These are phyloP conservation scores for Cajanus cajan DNA, from an alignment of 306 rosid species.

Conservation along the genomic window DNA sequence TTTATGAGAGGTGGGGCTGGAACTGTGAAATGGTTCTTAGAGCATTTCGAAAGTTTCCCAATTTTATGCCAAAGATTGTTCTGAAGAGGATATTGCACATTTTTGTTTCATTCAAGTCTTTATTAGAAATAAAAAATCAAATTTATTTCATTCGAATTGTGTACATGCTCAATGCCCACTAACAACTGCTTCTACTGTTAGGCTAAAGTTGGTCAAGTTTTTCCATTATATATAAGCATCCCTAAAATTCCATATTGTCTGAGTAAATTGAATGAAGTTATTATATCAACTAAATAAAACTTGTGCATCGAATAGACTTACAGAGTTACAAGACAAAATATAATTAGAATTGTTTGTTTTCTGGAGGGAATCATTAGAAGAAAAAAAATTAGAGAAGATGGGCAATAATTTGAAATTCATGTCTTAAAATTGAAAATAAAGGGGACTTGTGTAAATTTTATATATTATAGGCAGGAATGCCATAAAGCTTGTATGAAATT, in stretches of 20 bases:
- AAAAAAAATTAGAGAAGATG: neutral
- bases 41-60: constrained; percentile 36
- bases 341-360: neutral
- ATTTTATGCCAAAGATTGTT: neutral
- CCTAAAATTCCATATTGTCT: neutral
- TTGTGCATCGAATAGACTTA: neutral
- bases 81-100: neutral
- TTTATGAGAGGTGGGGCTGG: constrained; percentile 37
- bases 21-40: neutral
- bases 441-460: neutral
- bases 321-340: neutral
- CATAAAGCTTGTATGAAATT: neutral
- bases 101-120: neutral
- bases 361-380: neutral
- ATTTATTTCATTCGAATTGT: neutral
- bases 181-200: neutral
- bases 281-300: neutral
- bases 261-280: neutral
- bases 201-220: neutral
- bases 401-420: neutral
- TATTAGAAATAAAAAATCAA: neutral
- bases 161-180: neutral
- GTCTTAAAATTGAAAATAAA: neutral
- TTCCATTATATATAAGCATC: neutral
- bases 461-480: neutral